Evolutionary conservation across 257 asterid species (phyloP).

Genomic region (Nicotiana sylvestris): DNA sequence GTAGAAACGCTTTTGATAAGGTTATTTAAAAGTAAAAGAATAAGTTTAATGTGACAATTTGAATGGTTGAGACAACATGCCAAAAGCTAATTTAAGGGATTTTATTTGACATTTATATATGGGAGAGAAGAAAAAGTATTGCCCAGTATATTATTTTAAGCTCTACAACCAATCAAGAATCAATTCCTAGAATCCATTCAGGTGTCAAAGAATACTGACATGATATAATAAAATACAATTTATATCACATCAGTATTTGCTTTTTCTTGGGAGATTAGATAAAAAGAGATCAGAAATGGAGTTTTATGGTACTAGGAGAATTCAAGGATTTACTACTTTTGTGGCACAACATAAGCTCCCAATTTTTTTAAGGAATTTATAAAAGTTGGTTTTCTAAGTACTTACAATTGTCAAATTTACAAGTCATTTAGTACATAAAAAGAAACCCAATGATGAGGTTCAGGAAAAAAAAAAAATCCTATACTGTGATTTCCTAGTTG

Average conservation of each 20-base stretch:
- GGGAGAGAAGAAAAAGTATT: background rate
- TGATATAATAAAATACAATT: background rate
- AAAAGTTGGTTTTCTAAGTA: background rate
- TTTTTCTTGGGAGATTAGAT: background rate
- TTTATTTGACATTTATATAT: background rate
- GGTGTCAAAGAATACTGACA: background rate
- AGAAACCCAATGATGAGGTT: background rate
- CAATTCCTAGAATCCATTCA: constrained; percentile 1
- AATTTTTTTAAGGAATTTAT: background rate
- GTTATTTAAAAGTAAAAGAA: too few relatives aligned
- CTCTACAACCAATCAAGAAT: background rate
- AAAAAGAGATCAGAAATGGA: background rate
- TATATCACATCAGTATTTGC: background rate
- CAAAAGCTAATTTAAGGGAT: constrained; percentile 10
- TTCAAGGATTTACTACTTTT: background rate
- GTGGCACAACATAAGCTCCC: background rate
- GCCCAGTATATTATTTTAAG: background rate
- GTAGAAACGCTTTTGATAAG: too few relatives aligned
- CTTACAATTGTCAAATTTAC: background rate
- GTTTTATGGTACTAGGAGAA: background rate
- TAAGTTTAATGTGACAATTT: constrained; percentile 3
- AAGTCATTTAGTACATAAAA: background rate
- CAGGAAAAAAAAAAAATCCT: too few relatives aligned
- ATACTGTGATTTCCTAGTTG: too few relatives aligned
- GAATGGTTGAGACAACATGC: constrained; percentile 48